phyloP scores from a whole-genome alignment of 441 rosid genomes.

The Heliophila coronopifolia region DNA sequence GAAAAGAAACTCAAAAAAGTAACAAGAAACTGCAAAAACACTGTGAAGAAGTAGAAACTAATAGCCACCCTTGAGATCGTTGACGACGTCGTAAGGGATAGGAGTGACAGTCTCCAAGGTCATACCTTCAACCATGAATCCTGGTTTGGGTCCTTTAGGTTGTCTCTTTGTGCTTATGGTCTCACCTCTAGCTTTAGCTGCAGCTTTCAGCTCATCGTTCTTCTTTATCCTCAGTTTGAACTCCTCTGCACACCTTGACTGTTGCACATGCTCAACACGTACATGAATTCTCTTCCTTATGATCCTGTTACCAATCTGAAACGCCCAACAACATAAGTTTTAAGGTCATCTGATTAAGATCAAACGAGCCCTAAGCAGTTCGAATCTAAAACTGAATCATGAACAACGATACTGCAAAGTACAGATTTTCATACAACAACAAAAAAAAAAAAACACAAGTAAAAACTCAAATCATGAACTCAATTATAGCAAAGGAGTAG shows the following conservation, averaged over 20 bases:
- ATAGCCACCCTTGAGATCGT: constrained; percentile 94
- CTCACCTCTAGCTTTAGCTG: constrained; percentile 74
- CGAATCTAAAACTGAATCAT: not conserved
- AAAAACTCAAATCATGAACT: not conserved
- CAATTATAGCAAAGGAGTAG: not conserved
- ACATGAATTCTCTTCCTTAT: constrained; percentile 87
- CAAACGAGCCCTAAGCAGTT: not conserved
- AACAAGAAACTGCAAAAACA: constrained; percentile 8
- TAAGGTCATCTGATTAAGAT: too few species aligned
- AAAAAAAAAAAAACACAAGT: not conserved
- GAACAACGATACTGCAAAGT: too few species aligned
- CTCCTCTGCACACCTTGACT: constrained; percentile 79
- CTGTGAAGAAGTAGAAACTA: constrained; percentile 25
- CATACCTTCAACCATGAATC: constrained; percentile 90
- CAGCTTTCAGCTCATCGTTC: constrained; percentile 75
- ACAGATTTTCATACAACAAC: too few species aligned
- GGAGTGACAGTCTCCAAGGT: constrained; percentile 90
- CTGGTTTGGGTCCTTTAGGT: constrained; percentile 86
- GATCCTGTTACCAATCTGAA: constrained; percentile 71
- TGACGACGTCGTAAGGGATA: constrained; percentile 87
- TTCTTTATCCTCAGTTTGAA: constrained; percentile 58
- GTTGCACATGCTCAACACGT: constrained; percentile 76
- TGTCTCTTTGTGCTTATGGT: constrained; percentile 86
- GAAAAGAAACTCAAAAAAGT: not conserved
- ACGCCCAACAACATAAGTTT: not conserved